Evolutionary conservation across 495 filamentous ascomycete genomes (phyloP), one percentile per base, ranked within the genome.

Genomic region (Aspergillus egyptiacus): DNA sequence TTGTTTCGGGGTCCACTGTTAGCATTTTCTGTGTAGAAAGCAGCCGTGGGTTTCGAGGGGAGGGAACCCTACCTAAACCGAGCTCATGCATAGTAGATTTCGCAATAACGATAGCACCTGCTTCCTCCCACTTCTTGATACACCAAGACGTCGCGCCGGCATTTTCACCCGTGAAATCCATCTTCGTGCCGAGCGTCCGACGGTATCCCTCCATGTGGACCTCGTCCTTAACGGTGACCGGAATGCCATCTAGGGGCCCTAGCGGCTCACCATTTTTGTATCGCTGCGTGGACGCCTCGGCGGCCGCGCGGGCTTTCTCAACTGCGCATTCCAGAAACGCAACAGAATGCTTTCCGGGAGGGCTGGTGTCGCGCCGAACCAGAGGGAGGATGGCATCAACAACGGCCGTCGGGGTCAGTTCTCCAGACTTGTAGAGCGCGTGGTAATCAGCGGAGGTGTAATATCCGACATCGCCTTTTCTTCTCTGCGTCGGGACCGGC

Each of bases 51-150:
- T 28, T 35, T 28, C 43, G 11, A 24, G 15, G 14, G 10, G 23
- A 38, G 4, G 18, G 13, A 18, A 27, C 65, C 71, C 57, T 59
- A 81, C 80, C 81, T 24, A 86, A 67, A 3, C 91, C 91, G 6
- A 94, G 63, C 68, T 97, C 91, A 65, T 96, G 90, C 91, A 96
- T 95, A 32, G 81, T 91, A 22, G 82, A 76, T 67, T 94, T 95
- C 10, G 89, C 91, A 43, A 96, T 62, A 15, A 95, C 72, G 32
- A 96, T 76, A 9, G 83, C 90, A 1, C 91, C 91, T 0, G 80
- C 82, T 36, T 93, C 84, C 55, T 84, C 73, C 69, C 85, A 78
- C 67, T 87, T 80, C 61, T 72, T 73, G 18, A 90, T 79, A 53
- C 85, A 88, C 87, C 87, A 95, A 7, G 74, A 76, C 2, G 83